phyloP scores from a whole-genome alignment of 2,329 filamentous ascomycete species.

The Fusarium illudens region DNA sequence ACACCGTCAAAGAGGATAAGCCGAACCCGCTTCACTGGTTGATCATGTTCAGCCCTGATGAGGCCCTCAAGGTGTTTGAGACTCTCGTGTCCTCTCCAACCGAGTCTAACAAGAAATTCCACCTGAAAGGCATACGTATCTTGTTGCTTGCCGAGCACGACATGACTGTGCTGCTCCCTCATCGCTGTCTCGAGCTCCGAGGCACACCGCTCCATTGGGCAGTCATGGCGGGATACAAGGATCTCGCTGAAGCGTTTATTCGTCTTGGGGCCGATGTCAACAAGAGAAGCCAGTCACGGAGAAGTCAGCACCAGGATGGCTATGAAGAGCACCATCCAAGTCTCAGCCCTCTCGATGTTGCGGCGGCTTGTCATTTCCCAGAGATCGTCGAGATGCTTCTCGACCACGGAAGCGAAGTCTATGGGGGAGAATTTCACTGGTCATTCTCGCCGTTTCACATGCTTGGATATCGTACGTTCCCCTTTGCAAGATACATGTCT shows the following conservation, averaged over 20 bases:
- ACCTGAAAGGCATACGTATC: not conserved
- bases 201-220: not conserved
- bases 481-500: not conserved
- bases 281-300: not conserved
- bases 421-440: not conserved
- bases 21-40: slow-evolving; percentile 2
- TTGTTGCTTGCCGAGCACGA: not conserved
- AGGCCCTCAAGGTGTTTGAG: not conserved
- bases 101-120: not conserved
- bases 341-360: not conserved
- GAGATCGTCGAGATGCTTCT: not conserved
- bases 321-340: not conserved
- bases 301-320: not conserved
- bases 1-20: not conserved
- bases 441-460: not conserved
- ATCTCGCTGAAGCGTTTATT: not conserved
- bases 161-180: not conserved
- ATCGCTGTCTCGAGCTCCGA: not conserved
- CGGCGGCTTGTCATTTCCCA: not conserved
- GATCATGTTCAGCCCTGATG: not conserved
- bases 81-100: not conserved
- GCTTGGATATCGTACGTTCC: not conserved
- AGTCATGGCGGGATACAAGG: not conserved
- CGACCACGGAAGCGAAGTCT: not conserved
- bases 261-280: not conserved